These are phyloP conservation scores for Coemansia sp. DNA, from an alignment of 192 early-diverging fungal species.

Conservation along the genomic window DNA sequence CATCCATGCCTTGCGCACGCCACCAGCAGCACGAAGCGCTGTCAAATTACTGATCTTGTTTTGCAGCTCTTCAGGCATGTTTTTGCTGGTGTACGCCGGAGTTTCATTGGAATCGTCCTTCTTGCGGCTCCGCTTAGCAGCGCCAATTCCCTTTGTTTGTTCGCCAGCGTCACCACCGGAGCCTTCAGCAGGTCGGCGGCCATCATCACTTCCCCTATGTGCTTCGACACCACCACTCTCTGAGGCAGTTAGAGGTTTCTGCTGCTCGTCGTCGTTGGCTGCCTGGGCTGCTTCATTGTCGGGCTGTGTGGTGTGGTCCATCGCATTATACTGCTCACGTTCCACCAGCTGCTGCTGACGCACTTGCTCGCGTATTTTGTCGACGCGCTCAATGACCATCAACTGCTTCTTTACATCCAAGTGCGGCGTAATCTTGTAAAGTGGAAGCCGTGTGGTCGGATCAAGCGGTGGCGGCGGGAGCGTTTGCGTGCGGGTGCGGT, in stretches of 20 bases:
- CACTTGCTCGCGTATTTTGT: slow-evolving; percentile 64
- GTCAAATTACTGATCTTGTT: slow-evolving; percentile 62
- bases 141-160: slow-evolving; percentile 10
- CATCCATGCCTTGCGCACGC: slow-evolving; percentile 61
- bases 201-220: background rate
- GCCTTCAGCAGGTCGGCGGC: background rate
- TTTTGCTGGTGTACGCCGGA: slow-evolving; percentile 49
- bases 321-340: slow-evolving; percentile 39
- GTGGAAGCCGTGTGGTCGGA: slow-evolving; percentile 55
- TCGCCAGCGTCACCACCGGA: slow-evolving; percentile 40
- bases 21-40: slow-evolving; percentile 59
- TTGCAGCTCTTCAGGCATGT: slow-evolving; percentile 54
- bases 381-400: slow-evolving; percentile 67
- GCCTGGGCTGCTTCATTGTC: slow-evolving; percentile 7
- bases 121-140: slow-evolving; percentile 47
- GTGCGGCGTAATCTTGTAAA: slow-evolving; percentile 67
- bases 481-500: slow-evolving; percentile 64
- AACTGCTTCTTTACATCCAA: slow-evolving; percentile 72
- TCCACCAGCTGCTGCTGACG: slow-evolving; percentile 54
- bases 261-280: background rate
- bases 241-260: background rate
- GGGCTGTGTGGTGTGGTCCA: slow-evolving; percentile 30
- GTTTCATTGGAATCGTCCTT: slow-evolving; percentile 42
- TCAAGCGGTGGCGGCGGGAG: slow-evolving; percentile 61
- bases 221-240: background rate